Conservation (phyloP, 257 asterid species). For the Paulownia fortunei region DNA sequence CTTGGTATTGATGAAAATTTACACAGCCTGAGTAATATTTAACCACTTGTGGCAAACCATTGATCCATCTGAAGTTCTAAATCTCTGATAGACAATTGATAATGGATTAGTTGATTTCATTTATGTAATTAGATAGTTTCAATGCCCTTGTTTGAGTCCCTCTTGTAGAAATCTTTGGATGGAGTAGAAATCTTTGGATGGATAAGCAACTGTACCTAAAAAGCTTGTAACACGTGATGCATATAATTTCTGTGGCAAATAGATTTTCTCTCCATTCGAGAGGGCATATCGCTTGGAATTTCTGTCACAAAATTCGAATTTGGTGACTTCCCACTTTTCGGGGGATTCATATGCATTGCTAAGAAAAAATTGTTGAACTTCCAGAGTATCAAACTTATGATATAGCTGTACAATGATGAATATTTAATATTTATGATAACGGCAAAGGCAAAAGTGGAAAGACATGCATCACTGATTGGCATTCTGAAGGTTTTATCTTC, state of each 20-base stretch:
- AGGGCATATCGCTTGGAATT: neutral
- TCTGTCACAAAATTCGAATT: neutral
- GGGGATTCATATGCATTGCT: neutral
- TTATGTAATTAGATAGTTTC: neutral
- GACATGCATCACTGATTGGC: neutral
- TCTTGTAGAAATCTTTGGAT: too few species aligned
- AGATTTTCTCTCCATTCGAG: too few species aligned
- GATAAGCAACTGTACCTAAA: neutral
- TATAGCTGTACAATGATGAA: neutral
- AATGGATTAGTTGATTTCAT: neutral
- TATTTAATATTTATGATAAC: neutral
- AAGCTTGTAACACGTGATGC: neutral
- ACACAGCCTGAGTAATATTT: too few species aligned
- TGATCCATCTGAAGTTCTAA: too few species aligned
- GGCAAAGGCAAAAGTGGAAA: neutral
- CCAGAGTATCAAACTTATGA: neutral
- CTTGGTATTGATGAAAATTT: neutral
- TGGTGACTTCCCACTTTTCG: neutral
- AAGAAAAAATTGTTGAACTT: neutral
- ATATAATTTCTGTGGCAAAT: too few species aligned
- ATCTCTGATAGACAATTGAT: too few species aligned
- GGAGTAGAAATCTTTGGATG: neutral
- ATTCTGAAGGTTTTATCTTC: conserved; percentile 18
- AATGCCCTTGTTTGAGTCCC: too few species aligned
- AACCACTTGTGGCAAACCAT: neutral